phyloP scores from a whole-genome alignment of 306 rosid genomes.

The Cicer chorassanicum region DNA sequence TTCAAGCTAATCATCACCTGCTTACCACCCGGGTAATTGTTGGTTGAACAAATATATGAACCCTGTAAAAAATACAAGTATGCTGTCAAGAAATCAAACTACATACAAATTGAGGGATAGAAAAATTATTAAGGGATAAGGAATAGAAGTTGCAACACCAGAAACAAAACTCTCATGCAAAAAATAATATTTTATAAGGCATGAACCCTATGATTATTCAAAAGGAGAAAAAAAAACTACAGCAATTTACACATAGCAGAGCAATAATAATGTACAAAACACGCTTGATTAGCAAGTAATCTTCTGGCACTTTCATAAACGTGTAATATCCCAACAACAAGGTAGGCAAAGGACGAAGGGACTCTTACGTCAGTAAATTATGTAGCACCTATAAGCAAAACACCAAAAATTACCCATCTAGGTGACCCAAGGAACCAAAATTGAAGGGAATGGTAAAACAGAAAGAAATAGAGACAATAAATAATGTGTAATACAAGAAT shows the following conservation, averaged over 20 bases:
- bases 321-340: too few species aligned
- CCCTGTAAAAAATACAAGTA: conserved; percentile 63
- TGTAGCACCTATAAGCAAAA: too few species aligned
- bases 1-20: conserved; percentile 65
- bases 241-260: too few species aligned
- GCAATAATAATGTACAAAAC: background rate
- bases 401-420: too few species aligned
- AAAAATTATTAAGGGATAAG: conserved; percentile 16
- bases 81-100: conserved; percentile 36
- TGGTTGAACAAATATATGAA: conserved; percentile 90
- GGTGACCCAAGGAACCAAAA: too few species aligned
- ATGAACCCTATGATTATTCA: conserved; percentile 2
- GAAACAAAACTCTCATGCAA: conserved; percentile 19
- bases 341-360: too few species aligned
- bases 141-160: conserved; percentile 26
- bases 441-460: too few species aligned
- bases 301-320: background rate
- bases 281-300: background rate
- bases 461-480: too few species aligned
- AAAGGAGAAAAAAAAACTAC: background rate
- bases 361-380: too few species aligned
- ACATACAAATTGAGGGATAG: conserved; percentile 19
- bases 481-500: too few species aligned
- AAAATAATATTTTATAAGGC: background rate
- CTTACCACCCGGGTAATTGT: conserved; percentile 81